Base-by-base conservation (phyloP, 2,329 filamentous ascomycete genomes). In the Beauveria australis region DNA sequence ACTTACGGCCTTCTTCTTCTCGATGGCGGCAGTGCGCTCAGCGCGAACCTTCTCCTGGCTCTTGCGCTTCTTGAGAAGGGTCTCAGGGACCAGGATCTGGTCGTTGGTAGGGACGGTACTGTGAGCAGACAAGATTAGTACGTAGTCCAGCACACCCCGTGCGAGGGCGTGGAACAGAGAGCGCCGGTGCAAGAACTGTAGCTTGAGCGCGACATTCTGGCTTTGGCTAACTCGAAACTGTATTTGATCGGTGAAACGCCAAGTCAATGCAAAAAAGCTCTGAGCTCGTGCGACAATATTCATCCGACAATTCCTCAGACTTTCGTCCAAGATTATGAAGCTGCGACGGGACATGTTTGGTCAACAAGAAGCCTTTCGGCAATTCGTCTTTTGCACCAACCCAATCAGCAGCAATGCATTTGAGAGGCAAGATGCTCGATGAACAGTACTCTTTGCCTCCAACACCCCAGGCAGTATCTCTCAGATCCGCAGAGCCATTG, bases 11-110 rank as follows among this genome's bases (percentile, higher is more conserved):
- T 94, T 94, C 80, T 87, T 89, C 85, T 96, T 89, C 80, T 92
- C 85, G 68, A 86, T 78, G 73, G 90, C 89, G 68, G 89, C 84
- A 70, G 84, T 79, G 77, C 88, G 89, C 81, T 93, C 90, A 78
- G 94, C 92, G 78, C 92, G 90, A 78, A 92, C 92, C 88, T 97
- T 96, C 88, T 99, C 94, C 83, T 97, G 93, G 79, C 87, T 91
- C 92, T 99, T 99, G 84, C 94, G 91, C 91, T 99, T 99, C 90
- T 99, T 99, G 79, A 99, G 87, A 75, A 99, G 91, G 73, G 94
- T 99, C 91, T 99, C 94, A 71, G 94, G 94, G 76, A 97, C 91
- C 78, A 97, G 85, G 78, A 99, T 87, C 79, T 97, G 89, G 79
- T 97, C 91, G 80, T 92, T 81, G 79, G 92, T 96, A 70, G 94